Evolutionary conservation across 371 early-diverging fungal genomes (phyloP).

Genomic region (Mortierella sp.): DNA sequence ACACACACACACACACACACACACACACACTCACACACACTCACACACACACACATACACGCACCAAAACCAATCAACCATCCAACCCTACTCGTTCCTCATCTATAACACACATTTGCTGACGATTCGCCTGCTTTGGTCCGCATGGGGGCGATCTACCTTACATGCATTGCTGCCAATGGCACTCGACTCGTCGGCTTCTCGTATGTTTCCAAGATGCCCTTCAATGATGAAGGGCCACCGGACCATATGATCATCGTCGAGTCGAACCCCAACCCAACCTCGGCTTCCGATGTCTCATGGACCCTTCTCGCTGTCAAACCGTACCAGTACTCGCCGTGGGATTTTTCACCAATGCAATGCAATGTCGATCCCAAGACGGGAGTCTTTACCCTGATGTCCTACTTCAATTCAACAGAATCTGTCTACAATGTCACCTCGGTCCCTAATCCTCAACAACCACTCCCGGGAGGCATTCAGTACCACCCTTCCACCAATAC

Average conservation of each 20-base stretch:
- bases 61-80: no score
- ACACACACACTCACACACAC: no score
- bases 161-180: constrained; percentile 16
- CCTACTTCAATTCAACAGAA: constrained; percentile 19
- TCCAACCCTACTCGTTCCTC: not conserved
- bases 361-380: constrained; percentile 24
- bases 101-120: not conserved
- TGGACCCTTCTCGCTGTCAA: constrained; percentile 24
- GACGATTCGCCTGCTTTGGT: not conserved
- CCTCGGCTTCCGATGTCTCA: constrained; percentile 4
- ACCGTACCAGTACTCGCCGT: constrained; percentile 6
- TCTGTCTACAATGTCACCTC: not conserved
- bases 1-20: no score
- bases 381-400: constrained; percentile 29
- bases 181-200: constrained; percentile 27
- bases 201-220: constrained; percentile 9
- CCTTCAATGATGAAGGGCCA: not conserved
- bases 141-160: constrained; percentile 15
- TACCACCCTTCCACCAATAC: constrained; percentile 14
- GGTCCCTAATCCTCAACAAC: not conserved
- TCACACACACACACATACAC: no score
- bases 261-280: constrained; percentile 23
- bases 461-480: constrained; percentile 24
- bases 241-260: constrained; percentile 11
- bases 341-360: constrained; percentile 20